phyloP scores from a whole-genome alignment of 225 moss, liverwort and hornwort species.

The Pleurozium schreberi region DNA sequence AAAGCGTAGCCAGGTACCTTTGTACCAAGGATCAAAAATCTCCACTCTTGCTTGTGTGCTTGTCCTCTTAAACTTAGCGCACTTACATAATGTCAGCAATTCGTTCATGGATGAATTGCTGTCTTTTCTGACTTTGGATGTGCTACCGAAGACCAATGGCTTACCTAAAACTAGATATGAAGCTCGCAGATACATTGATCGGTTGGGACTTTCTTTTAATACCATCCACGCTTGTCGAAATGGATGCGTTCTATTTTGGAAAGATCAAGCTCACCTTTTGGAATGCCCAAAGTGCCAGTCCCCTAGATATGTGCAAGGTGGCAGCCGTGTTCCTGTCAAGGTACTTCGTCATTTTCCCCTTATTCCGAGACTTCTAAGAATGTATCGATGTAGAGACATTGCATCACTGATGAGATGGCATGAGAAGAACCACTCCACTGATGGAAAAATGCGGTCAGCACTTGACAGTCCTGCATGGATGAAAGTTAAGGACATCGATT shows the following conservation, averaged over 20 bases:
- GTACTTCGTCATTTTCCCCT: accelerated
- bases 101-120: too few relatives aligned
- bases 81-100: too few relatives aligned
- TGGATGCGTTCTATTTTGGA: too few relatives aligned
- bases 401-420: too few relatives aligned
- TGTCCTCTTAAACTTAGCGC: too few relatives aligned
- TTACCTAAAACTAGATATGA: too few relatives aligned
- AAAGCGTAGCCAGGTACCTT: accelerated
- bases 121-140: accelerated
- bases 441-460: accelerated
- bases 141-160: accelerated
- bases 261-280: accelerated
- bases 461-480: neutral
- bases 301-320: accelerated
- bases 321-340: accelerated
- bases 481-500: neutral
- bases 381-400: too few relatives aligned
- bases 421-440: too few relatives aligned
- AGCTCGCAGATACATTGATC: too few relatives aligned
- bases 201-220: accelerated
- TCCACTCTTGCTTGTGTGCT: too few relatives aligned
- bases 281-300: accelerated
- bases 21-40: accelerated
- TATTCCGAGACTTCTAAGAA: accelerated
- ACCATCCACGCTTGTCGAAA: too few relatives aligned